Evolutionary conservation across 176 grass and related monocot genomes (phyloP).

Genomic region (Bonia amplexicaulis): DNA sequence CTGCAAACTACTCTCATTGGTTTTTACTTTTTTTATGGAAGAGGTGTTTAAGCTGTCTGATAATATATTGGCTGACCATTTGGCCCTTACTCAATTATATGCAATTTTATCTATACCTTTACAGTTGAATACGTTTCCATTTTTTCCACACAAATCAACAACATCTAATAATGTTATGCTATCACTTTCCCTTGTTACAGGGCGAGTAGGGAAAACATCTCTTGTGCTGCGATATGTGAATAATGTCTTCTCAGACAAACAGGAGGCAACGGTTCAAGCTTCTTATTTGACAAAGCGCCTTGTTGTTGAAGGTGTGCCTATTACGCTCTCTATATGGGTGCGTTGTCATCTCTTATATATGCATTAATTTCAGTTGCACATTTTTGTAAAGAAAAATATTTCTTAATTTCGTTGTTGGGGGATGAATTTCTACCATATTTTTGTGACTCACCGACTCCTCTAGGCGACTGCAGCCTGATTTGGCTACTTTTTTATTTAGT

Average conservation of each 20-base stretch:
- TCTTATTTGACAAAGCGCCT: conserved; percentile 71
- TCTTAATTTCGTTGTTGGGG: background rate
- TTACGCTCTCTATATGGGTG: conserved; percentile 89
- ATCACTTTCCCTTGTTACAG: conserved; percentile 29
- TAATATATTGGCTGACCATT: background rate
- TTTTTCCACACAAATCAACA: background rate
- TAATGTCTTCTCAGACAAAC: conserved; percentile 75
- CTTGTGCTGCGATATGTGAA: conserved; percentile 75
- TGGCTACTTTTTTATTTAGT: background rate
- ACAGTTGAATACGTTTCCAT: background rate
- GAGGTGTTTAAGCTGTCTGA: background rate
- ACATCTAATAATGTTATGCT: background rate
- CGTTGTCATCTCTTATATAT: conserved; percentile 43
- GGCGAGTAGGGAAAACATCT: conserved; percentile 79
- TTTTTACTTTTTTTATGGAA: background rate
- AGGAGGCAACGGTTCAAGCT: conserved; percentile 81
- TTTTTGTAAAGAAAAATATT: background rate
- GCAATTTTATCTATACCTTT: background rate
- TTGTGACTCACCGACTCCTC: background rate
- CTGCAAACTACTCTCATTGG: background rate
- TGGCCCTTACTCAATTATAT: background rate
- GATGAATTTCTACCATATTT: background rate
- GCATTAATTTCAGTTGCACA: background rate
- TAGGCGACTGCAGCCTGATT: background rate
- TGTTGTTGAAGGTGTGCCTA: conserved; percentile 73